Percentiles rank a stretch among this genome's conserved stretches.
These are phyloP conservation scores for Lactarius sanguifluus DNA, from an alignment of 768 basidiomycete species.

Conservation along the genomic window DNA sequence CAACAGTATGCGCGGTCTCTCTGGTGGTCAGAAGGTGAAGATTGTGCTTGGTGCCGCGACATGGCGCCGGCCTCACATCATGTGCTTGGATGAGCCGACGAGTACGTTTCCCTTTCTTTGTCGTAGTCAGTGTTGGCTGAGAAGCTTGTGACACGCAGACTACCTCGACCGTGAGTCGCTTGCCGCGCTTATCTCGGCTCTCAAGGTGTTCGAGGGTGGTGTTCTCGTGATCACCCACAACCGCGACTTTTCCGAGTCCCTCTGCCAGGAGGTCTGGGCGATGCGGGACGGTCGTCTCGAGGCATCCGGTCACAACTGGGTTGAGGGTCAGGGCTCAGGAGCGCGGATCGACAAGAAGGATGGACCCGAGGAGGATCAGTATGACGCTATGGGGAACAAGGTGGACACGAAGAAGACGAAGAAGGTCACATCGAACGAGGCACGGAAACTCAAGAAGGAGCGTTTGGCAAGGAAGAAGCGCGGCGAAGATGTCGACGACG, in stretches of 20 bases:
- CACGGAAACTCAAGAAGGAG: conserved; percentile 95
- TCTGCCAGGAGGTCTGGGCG: conserved; percentile 98
- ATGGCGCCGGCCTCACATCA: conserved; percentile 97
- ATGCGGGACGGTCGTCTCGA: conserved; percentile 97
- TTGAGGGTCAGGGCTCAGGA: conserved; percentile 96
- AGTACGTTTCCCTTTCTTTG: conserved; percentile 47
- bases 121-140: conserved; percentile 9
- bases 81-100: conserved; percentile 96
- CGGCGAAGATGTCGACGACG: conserved; percentile 69
- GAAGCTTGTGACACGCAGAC: conserved; percentile 48
- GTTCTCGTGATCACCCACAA: conserved; percentile 98
- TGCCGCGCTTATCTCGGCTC: conserved; percentile 95
- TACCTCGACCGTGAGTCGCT: conserved; percentile 99
- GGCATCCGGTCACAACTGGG: conserved; percentile 99
- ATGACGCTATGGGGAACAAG: conserved; percentile 99
- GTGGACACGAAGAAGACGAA: conserved; percentile 80
- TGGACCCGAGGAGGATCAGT: conserved; percentile 86
- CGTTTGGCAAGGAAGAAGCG: conserved; percentile 88
- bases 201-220: conserved; percentile 98
- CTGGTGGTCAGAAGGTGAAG: conserved; percentile 99
- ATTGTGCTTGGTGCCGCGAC: conserved; percentile 97
- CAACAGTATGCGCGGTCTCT: conserved; percentile 98
- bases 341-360: conserved; percentile 92
- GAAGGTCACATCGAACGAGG: conserved; percentile 81
- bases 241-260: conserved; percentile 97